Base-by-base conservation (phyloP, 192 early-diverging fungal species). In the Thamnidium elegans region DNA sequence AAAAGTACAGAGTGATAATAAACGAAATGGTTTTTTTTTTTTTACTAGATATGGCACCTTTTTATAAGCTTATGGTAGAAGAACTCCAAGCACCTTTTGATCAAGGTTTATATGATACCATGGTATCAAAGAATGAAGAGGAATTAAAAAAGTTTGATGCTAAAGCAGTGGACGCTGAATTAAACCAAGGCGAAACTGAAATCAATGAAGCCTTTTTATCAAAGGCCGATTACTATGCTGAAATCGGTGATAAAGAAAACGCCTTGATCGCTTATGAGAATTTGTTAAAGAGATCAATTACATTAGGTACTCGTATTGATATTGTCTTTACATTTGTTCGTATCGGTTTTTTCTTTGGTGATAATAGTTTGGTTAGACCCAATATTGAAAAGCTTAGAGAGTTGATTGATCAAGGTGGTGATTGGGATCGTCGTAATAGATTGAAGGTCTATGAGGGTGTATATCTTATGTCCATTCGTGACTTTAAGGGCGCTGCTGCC, bases 351-450 rank as follows among this genome's bases (percentile, higher is more conserved):
- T 99, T 99, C 75, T 93, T 90, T 78, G 78, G 86, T 59, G 91
- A 95, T 64, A 84, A 90, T 63, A 87, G 87, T 32, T 65, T 92
- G 32, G 91, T 95, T 54, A 80, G 78, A 63, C 72, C 81, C 2
- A 92, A 90, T 73, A 90, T 96, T 63, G 92, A 93, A 58, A 91
- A 90, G 56, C 88, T 86, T 15, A 89, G 85, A 64, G 80, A 60
- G 81, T 89, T 99, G 72, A 94, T 98, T 65, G 92, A 99, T 72
- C 92, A 97, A 80, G 95, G 96, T 50, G 97, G 97, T 23, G 97
- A 99, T 78, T 99, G 97, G 97, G 97, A 99, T 83, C 87, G 97
- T 50, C 86, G 97, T 63, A 99, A 99, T 81, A 86, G 97, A 50
- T 84, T 97, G 47, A 98, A 98, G 81, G 94, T 93, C 3, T 94